Evolutionary conservation across 306 rosid genomes (phyloP), one percentile per base, ranked within the genome.

Genomic region (Rosa lucieae): DNA sequence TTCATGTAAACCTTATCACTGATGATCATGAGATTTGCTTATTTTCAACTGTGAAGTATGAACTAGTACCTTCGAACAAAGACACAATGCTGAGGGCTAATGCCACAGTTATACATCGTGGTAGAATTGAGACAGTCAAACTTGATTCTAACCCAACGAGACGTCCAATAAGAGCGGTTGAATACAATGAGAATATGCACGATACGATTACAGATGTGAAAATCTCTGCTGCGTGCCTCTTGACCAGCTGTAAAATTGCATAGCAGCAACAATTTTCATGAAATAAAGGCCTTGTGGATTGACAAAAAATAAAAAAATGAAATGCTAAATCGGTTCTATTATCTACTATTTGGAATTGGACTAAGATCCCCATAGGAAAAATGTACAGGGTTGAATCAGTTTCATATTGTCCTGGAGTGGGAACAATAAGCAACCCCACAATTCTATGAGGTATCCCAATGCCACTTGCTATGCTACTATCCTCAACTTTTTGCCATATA

Each of bases 141-240:
- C 90, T 82, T 46, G 97, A 91, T 82, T 95, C 99, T 79, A 95
- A 78, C 77, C 94, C 97, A 73, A 84, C 77, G 32, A 92, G 89
- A 8, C 99, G 97, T 82, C 99, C 99, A 77, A 91, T 82, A 20
- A 95, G 86, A 75, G 99, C 99, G 6, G 98, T 92, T 66, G 99
- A 95, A 87, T 95, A 95, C 85, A 95, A 77, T 0, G 99, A 92
- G 90, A 95, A 95, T 78, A 95, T 74, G 66, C 97, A 87, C 32
- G 98, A 87, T 81, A 90, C 29, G 79, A 91, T 92, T 46, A 95
- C 98, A 52, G 98, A 92, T 42, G 92, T 95, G 88, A 95, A 95
- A 76, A 95, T 95, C 92, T 95, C 98, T 21, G 98, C 97, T 8
- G 98, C 97, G 1, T 95, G 99, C 86, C 99, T 91, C 78, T 91